Percentiles rank a stretch among this genome's conserved stretches.
Conservation (phyloP, 306 rosid species). For the Glycine latifolia region DNA sequence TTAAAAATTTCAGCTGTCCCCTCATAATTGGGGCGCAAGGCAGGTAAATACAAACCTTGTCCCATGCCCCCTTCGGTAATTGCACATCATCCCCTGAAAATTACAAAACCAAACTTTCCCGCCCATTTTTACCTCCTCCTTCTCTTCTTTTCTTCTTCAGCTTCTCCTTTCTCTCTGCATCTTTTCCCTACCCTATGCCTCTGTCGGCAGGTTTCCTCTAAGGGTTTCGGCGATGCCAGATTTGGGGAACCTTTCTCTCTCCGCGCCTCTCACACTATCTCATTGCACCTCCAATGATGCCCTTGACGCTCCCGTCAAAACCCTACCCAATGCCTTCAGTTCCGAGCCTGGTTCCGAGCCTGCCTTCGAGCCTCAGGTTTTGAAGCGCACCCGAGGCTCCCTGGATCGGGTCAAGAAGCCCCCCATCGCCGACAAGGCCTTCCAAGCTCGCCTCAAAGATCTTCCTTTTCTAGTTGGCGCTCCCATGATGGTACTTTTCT, state of each 20-base stretch:
- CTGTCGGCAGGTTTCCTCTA: background rate
- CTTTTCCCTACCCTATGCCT: background rate
- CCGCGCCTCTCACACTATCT: conserved; percentile 54
- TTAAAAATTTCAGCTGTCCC: too few relatives aligned
- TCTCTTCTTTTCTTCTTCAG: background rate
- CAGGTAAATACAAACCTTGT: background rate
- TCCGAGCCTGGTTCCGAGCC: background rate
- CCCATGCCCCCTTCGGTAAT: background rate
- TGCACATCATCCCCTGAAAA: conserved; percentile 29
- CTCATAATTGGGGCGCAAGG: too few relatives aligned
- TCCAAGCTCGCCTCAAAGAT: conserved; percentile 59
- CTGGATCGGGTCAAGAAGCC: conserved; percentile 54
- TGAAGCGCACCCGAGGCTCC: conserved; percentile 54
- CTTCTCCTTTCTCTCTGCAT: background rate
- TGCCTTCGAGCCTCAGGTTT: conserved; percentile 54
- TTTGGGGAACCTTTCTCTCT: conserved; percentile 64
- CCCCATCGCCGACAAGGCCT: conserved; percentile 43
- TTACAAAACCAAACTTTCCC: conserved; percentile 46
- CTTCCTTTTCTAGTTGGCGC: conserved; percentile 76
- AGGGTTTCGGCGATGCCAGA: conserved; percentile 67
- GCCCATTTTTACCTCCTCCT: conserved; percentile 26
- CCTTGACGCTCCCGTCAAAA: conserved; percentile 42
- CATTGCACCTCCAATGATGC: conserved; percentile 41
- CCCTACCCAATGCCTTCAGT: conserved; percentile 40
- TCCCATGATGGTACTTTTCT: conserved; percentile 63